These are phyloP conservation scores for Adansonia madagascariensis DNA, from an alignment of 441 rosid genomes.

Conservation along the genomic window DNA sequence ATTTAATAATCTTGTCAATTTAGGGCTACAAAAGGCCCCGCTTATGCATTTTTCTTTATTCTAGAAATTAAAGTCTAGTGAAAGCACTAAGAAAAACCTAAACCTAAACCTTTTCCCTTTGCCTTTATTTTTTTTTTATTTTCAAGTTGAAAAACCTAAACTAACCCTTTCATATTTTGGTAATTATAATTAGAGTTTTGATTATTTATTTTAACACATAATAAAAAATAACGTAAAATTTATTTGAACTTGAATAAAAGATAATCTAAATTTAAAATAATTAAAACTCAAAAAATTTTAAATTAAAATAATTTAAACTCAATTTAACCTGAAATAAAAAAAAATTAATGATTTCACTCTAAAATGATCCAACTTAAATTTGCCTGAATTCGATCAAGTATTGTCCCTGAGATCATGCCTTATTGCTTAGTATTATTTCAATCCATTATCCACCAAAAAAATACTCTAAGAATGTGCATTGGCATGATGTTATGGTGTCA, in stretches of 20 bases:
- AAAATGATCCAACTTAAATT: no score
- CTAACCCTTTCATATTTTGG: neutral
- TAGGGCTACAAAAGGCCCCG: constrained; percentile 25
- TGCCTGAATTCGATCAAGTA: neutral
- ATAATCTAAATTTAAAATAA: neutral
- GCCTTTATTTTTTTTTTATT: neutral
- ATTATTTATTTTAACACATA: neutral
- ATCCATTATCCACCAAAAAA: neutral
- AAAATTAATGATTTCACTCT: neutral
- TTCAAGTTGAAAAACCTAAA: neutral
- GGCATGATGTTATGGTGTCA: neutral
- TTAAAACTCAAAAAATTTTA: no score
- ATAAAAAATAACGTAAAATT: no score
- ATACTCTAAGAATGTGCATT: neutral
- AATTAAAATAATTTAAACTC: no score
- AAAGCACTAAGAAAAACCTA: neutral
- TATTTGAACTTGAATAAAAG: neutral
- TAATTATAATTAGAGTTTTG: neutral
- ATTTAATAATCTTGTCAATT: constrained; percentile 24
- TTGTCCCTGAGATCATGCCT: neutral
- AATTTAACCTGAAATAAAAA: no score
- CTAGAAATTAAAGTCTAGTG: neutral
- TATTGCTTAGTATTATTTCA: neutral
- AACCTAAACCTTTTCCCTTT: neutral
- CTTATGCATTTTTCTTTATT: neutral